Evolutionary conservation across 2,329 filamentous ascomycete species (phyloP), one percentile per base, ranked within the genome.

Genomic region (Verruconis gallopava): DNA sequence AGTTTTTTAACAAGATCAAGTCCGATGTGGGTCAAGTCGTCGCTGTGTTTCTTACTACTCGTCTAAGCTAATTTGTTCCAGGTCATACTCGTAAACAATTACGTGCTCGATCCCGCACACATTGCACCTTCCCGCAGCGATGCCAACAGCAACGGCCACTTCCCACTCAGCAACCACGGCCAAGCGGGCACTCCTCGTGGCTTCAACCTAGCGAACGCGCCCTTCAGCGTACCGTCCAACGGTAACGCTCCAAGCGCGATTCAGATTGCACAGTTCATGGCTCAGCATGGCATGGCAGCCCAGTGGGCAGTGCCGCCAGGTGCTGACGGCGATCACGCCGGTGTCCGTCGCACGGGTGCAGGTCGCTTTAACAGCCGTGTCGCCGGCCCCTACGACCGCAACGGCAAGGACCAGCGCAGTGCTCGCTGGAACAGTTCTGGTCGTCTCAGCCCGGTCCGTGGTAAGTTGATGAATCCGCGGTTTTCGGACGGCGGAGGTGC

Each of bases 101-200:
- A 98, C 55, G 86, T 95, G 21, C 71, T 94, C 35, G 91, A 98
- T 55, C 91, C 91, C 32, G 79, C 89, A 9, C 89, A 94, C 54
- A 95, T 98, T 57, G 86, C 86, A 25, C 85, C 91, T 1, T 93
- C 88, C 9, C 76, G 89, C 44, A 91, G 88, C 14, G 86, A 98
- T 64, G 83, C 88, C 28, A 95, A 93, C 56, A 93, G 83, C 52
- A 95, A 95, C 53, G 89, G 89, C 1, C 89, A 95, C 62, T 95
- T 95, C 69, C 86, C 88, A 1, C 75, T 85, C 33, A 72, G 76
- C 37, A 84, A 81, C 52, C 83, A 89, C 52, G 73, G 78, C 40
- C 77, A 79, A 30, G 76, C 80, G 4, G 89, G 89, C 36, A 95
- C 89, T 4, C 89, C 89, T 25, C 80, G 89, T 21, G 88, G 88